phyloP scores from a whole-genome alignment of 805 yeast species.

The Kluyveromyces starmeri region DNA sequence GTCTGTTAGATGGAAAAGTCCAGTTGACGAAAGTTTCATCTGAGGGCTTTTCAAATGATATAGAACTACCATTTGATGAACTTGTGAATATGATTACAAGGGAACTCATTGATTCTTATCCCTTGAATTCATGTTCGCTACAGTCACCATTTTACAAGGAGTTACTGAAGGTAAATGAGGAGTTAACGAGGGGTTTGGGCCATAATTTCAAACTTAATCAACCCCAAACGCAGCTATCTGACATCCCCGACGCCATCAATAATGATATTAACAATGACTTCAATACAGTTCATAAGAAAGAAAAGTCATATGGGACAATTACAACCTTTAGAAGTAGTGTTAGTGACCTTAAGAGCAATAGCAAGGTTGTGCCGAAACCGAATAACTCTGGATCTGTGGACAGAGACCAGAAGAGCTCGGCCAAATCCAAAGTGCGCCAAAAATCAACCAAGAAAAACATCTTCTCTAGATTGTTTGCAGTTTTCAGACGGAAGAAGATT shows the following conservation, averaged over 20 bases:
- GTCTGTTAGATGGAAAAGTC: constrained; percentile 30
- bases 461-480: too few relatives aligned
- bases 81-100: constrained; percentile 7
- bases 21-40: constrained; percentile 6
- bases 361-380: too few relatives aligned
- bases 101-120: constrained; percentile 5
- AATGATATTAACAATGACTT: background rate
- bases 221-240: background rate
- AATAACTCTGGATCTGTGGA: too few relatives aligned
- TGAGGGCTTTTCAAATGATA: constrained; percentile 7
- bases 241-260: background rate
- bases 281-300: constrained; percentile 10
- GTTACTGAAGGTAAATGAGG: constrained; percentile 17
- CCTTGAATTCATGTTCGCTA: constrained; percentile 15
- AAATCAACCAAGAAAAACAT: too few relatives aligned
- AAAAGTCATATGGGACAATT: constrained; percentile 25
- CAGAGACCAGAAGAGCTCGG: too few relatives aligned
- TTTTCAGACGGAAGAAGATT: too few relatives aligned
- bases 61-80: constrained; percentile 6
- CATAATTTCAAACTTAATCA: constrained; percentile 5
- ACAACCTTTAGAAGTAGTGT: constrained; percentile 26
- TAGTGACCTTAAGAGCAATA: constrained; percentile 18
- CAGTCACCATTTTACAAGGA: constrained; percentile 15
- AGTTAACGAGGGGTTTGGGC: constrained; percentile 13
- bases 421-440: too few relatives aligned